A percentile compares a stretch with the other conserved stretches of the same genome.
Evolutionary conservation across 441 rosid species (phyloP).

Genomic region (Eutrema salsugineum): DNA sequence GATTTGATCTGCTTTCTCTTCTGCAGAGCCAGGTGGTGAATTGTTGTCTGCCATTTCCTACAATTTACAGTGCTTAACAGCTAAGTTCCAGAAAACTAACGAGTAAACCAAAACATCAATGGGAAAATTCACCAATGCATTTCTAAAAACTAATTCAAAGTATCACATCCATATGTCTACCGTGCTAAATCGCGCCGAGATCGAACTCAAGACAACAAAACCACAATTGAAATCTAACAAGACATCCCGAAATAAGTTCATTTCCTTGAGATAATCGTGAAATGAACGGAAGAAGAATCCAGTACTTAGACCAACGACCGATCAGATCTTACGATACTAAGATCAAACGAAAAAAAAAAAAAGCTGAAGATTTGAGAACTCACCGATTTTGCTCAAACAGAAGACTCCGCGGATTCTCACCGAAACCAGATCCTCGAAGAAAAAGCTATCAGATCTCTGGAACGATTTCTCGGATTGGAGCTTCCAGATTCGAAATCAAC

Average conservation of each 20-base stretch:
- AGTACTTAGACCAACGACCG: not conserved
- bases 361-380: conserved; percentile 2
- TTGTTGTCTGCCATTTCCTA: conserved; percentile 61
- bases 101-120: not conserved
- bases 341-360: not conserved
- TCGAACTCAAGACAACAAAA: not conserved
- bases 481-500: not conserved
- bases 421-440: conserved; percentile 6
- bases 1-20: conserved; percentile 50
- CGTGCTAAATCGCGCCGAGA: not conserved
- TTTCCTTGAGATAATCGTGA: not conserved
- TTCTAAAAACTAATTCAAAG: not conserved
- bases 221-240: conserved; percentile 4
- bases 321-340: conserved; percentile 20
- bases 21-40: conserved; percentile 50
- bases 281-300: not conserved
- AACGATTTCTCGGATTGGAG: not conserved
- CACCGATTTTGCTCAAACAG: not conserved
- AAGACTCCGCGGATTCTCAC: not conserved
- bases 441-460: conserved; percentile 19
- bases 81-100: not conserved
- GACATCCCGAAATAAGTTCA: not conserved
- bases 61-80: not conserved
- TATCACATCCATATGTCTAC: not conserved
- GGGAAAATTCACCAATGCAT: not conserved